Base-by-base conservation (phyloP, 768 basidiomycete genomes). In the Lyophyllum atratum region DNA sequence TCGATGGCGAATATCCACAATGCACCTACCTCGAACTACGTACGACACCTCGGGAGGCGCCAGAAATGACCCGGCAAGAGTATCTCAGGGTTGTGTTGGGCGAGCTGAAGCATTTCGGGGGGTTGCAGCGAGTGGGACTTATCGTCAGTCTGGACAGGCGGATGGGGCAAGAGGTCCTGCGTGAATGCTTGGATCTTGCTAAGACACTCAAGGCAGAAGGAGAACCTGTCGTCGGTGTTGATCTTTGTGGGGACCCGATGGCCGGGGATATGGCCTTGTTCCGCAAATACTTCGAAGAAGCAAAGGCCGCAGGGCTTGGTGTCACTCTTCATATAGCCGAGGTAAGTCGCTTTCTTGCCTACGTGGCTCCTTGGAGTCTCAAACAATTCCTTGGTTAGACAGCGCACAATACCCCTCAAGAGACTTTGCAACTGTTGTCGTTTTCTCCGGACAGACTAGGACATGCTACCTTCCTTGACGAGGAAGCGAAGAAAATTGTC, bases 281-380 rank as follows among this genome's bases (percentile, higher is more conserved):
- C 58, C 74, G 69, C 17, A 72, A 72, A 22, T 75, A 82, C 57
- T 83, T 93, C 63, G 69, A 68, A 11, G 70, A 74, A 45, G 90
- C 82, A 1, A 85, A 80, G 54, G 74, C 67, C 34, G 84, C 80
- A 1, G 90, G 89, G 0, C 68, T 94, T 8, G 80, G 85, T 1
- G 63, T 92, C n/a, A 94, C 92, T 0, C 68, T 93, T 34, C 92
- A 94, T 69, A 86, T 93, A 50, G 90, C 92, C 1, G 92, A 95
- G 80, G 90, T 88, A 56, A n/a, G 70, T 64, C 21, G 21, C 12
- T 17, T 47, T 10, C 19, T 39, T 14, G 11, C 25, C 39, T 7
- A 15, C n/a, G 40, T 53, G 10, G 50, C 17, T 7, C 15, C 21
- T n/a, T 15, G 12, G 17, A 29, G 25, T 43, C 15, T 44, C 17